Evolutionary conservation across 2,329 filamentous ascomycete species (phyloP).

Genomic region (Apiospora hydei): DNA sequence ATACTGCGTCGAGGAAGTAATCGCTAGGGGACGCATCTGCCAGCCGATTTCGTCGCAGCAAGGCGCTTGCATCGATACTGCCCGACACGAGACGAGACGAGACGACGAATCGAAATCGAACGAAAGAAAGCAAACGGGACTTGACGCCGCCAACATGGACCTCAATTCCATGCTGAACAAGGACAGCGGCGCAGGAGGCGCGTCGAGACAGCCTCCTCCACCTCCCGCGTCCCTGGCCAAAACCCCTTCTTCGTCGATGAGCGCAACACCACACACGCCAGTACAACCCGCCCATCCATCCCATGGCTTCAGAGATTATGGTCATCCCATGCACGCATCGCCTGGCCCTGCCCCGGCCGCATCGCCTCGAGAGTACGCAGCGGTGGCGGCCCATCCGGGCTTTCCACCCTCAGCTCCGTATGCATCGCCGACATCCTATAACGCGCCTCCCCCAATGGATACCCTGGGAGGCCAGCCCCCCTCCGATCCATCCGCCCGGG

Average conservation of each 20-base stretch:
- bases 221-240: slow-evolving; percentile 34
- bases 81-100: slow-evolving; percentile 11
- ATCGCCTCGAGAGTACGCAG: slow-evolving; percentile 55
- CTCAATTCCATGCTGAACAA: slow-evolving; percentile 62
- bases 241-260: slow-evolving; percentile 36
- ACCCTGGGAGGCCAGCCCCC: slow-evolving; percentile 44
- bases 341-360: slow-evolving; percentile 39
- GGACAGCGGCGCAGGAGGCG: slow-evolving; percentile 48
- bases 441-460: slow-evolving; percentile 49
- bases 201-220: slow-evolving; percentile 37
- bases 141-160: slow-evolving; percentile 51
- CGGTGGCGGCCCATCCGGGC: slow-evolving; percentile 39
- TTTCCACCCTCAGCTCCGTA: slow-evolving; percentile 47
- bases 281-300: slow-evolving; percentile 49
- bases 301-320: slow-evolving; percentile 60
- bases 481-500: slow-evolving; percentile 53
- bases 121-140: background rate
- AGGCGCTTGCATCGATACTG: slow-evolving; percentile 6
- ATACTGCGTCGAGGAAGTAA: slow-evolving; percentile 4
- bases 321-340: slow-evolving; percentile 55
- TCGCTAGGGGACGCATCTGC: slow-evolving; percentile 15
- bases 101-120: slow-evolving; percentile 4
- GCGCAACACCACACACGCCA: slow-evolving; percentile 44
- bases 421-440: slow-evolving; percentile 44
- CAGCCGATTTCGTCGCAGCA: background rate